Conservation (phyloP, 2,329 filamentous ascomycete genomes). For the Aspergillus tubingensis region DNA sequence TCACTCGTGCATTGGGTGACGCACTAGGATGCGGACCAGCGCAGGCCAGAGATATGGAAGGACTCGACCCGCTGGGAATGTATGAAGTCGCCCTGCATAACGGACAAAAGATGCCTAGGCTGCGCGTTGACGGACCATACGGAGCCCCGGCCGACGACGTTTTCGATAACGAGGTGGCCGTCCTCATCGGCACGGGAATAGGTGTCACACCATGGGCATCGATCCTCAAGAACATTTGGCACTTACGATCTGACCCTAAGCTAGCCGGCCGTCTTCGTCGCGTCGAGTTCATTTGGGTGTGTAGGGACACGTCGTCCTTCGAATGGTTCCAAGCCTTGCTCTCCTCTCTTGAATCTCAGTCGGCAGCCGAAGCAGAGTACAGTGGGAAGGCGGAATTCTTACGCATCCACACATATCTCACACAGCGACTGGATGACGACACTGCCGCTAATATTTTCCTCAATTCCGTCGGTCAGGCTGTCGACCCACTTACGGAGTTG, state of each 20-base stretch:
- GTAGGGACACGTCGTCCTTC: slow-evolving; percentile 91
- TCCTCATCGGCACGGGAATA: slow-evolving; percentile 80
- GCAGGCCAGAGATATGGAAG: slow-evolving; percentile 86
- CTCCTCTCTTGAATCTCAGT: slow-evolving; percentile 86
- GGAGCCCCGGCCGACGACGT: slow-evolving; percentile 97
- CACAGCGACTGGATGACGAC: slow-evolving; percentile 87
- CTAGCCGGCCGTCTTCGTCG: slow-evolving; percentile 84
- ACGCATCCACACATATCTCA: slow-evolving; percentile 97
- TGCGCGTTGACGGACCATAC: slow-evolving; percentile 93
- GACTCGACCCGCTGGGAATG: slow-evolving; percentile 90
- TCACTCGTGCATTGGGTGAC: slow-evolving; percentile 89
- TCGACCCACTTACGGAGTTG: slow-evolving; percentile 90
- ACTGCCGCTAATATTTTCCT: slow-evolving; percentile 96
- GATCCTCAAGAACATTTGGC: slow-evolving; percentile 97
- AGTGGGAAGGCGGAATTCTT: slow-evolving; percentile 70
- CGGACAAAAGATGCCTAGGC: slow-evolving; percentile 84
- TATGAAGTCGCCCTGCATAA: slow-evolving; percentile 96
- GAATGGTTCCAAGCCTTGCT: slow-evolving; percentile 98
- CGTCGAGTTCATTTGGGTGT: slow-evolving; percentile 99
- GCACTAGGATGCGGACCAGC: slow-evolving; percentile 87
- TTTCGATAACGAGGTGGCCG: slow-evolving; percentile 83
- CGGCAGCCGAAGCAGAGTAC: slow-evolving; percentile 66
- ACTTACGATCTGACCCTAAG: slow-evolving; percentile 85
- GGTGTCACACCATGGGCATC: slow-evolving; percentile 85
- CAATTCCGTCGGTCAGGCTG: slow-evolving; percentile 84